phyloP scores from a whole-genome alignment of 345 rosid species.

The Eucalyptus cladocalyx region DNA sequence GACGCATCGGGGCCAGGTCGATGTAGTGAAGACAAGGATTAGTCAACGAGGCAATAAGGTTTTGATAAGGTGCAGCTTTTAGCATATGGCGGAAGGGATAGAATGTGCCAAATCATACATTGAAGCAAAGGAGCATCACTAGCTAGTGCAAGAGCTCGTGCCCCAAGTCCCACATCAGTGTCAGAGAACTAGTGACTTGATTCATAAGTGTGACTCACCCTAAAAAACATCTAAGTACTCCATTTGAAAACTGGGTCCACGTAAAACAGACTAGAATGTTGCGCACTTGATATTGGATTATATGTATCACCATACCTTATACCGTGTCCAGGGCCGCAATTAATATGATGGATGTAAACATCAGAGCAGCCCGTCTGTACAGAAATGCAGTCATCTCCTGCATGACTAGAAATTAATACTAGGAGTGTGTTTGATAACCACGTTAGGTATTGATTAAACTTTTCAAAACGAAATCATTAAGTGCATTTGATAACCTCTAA shows the following conservation, averaged over 20 bases:
- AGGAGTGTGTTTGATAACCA: background rate
- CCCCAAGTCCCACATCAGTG: background rate
- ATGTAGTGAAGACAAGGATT: background rate
- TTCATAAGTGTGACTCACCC: background rate
- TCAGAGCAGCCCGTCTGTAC: slow-evolving; percentile 82
- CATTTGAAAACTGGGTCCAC: background rate
- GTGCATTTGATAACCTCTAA: background rate
- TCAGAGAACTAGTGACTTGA: background rate
- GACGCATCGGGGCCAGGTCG: background rate
- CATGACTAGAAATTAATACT: background rate
- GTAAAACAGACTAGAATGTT: background rate
- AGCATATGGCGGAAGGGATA: background rate
- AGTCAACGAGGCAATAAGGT: background rate
- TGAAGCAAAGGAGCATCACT: background rate
- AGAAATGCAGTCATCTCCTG: slow-evolving; percentile 94
- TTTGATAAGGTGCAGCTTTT: background rate
- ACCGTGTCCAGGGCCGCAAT: slow-evolving; percentile 95
- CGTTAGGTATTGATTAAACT: background rate
- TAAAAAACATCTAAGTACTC: background rate
- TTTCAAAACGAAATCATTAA: background rate
- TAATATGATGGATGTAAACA: slow-evolving; percentile 59
- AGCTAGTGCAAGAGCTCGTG: background rate
- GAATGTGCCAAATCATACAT: background rate
- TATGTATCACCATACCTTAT: slow-evolving; percentile 35
- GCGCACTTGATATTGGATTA: background rate